These are phyloP conservation scores for Pichia sp. DNA, from an alignment of 1,139 yeast species.

Conservation along the genomic window DNA sequence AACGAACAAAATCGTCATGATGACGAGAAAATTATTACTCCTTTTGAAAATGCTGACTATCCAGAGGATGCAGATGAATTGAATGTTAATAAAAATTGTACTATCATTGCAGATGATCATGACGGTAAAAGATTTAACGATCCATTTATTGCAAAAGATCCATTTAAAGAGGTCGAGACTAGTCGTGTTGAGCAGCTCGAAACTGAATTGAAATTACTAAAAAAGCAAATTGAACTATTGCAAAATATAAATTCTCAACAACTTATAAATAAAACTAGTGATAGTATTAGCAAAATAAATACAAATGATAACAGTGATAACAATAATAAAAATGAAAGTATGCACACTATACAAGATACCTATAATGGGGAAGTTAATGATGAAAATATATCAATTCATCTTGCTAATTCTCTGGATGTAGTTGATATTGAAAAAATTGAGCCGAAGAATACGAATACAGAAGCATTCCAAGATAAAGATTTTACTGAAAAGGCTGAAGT, in stretches of 20 bases:
- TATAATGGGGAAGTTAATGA: neutral
- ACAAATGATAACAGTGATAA: too few species aligned
- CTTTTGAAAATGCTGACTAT: too few species aligned
- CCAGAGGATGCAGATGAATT: too few species aligned
- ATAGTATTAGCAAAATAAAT: too few species aligned
- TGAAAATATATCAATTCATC: neutral
- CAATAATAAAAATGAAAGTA: too few species aligned
- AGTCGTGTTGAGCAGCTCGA: constrained; percentile 8
- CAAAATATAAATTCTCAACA: neutral
- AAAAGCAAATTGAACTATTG: constrained; percentile 4
- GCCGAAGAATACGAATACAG: neutral
- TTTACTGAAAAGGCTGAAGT: neutral
- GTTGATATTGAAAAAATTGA: neutral
- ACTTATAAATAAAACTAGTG: neutral
- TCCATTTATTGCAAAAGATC: neutral
- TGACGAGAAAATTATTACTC: too few species aligned
- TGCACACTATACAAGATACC: neutral
- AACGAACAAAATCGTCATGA: neutral
- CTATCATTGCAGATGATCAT: too few species aligned
- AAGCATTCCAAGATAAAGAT: neutral
- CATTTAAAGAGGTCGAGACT: neutral
- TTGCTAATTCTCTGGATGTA: neutral
- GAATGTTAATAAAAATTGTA: too few species aligned
- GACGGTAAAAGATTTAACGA: too few species aligned
- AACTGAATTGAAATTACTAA: constrained; percentile 3